Evolutionary conservation across 768 basidiomycete genomes (phyloP).

Genomic region (Gloeophyllum trabeum): DNA sequence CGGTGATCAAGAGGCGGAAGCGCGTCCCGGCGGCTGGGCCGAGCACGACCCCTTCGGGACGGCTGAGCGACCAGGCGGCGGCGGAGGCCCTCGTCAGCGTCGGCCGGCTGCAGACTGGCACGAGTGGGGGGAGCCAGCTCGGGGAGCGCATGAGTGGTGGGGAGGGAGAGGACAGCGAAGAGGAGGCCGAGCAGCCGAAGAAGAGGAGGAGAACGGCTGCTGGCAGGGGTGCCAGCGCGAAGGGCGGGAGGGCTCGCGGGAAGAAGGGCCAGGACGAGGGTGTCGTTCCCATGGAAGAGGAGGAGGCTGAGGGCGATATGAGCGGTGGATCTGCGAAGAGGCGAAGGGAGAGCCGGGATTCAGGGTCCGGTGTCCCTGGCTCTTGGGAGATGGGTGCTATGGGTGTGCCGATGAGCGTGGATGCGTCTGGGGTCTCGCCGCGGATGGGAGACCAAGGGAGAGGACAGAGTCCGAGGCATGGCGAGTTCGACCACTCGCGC

Average conservation of each 20-base stretch:
- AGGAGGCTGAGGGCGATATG: slow-evolving; percentile 34
- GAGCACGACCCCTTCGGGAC: slow-evolving; percentile 24
- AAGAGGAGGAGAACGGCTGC: slow-evolving; percentile 42
- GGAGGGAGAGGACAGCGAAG: slow-evolving; percentile 33
- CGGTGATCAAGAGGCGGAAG: slow-evolving; percentile 96
- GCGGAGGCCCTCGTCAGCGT: slow-evolving; percentile 84
- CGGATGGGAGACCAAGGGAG: too few relatives aligned
- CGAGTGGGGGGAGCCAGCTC: too few relatives aligned
- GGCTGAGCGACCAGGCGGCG: slow-evolving; percentile 77
- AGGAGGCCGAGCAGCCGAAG: slow-evolving; percentile 32
- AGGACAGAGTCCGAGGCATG: too few relatives aligned
- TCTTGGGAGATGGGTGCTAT: too few relatives aligned
- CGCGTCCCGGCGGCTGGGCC: slow-evolving; percentile 80
- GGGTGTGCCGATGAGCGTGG: too few relatives aligned
- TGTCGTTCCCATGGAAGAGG: slow-evolving; percentile 10
- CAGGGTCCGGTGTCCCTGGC: too few relatives aligned
- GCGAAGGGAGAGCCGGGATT: too few relatives aligned
- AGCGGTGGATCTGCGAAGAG: too few relatives aligned
- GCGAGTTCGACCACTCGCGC: too few relatives aligned
- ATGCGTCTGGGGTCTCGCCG: too few relatives aligned
- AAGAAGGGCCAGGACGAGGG: slow-evolving; percentile 14
- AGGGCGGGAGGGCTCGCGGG: slow-evolving; percentile 12
- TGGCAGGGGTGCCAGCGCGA: slow-evolving; percentile 10
- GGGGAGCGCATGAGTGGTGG: slow-evolving; percentile 20
- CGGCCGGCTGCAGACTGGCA: slow-evolving; percentile 43